Conservation (phyloP, 2,329 filamentous ascomycete genomes). For the Periconia digitata region DNA sequence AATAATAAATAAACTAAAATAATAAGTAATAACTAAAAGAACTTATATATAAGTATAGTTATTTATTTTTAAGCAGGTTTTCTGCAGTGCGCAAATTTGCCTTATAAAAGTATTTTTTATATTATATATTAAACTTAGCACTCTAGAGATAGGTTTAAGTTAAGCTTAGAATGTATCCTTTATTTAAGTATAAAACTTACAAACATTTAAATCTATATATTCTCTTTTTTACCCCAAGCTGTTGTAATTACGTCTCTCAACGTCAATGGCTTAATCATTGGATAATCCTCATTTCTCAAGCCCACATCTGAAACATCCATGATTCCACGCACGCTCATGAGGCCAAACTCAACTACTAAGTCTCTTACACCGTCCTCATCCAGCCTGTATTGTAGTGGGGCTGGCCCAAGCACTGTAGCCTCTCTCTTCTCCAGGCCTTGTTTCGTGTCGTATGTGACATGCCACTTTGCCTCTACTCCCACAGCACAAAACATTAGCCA, state of each 20-base stretch:
- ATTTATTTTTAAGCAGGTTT: too few relatives aligned
- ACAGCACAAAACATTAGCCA: neutral
- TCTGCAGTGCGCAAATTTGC: too few relatives aligned
- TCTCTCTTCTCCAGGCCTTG: slow-evolving; percentile 6
- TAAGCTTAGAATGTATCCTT: too few relatives aligned
- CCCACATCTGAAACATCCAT: slow-evolving; percentile 10
- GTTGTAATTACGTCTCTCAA: slow-evolving; percentile 11
- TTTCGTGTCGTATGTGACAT: slow-evolving; percentile 6
- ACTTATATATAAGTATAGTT: too few relatives aligned
- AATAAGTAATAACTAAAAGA: too few relatives aligned
- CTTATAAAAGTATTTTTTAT: too few relatives aligned
- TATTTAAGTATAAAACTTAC: too few relatives aligned
- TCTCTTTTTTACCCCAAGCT: slow-evolving; percentile 10
- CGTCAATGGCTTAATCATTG: slow-evolving; percentile 9
- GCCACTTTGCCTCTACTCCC: slow-evolving; percentile 15
- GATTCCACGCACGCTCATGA: slow-evolving; percentile 9
- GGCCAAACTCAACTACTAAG: slow-evolving; percentile 8
- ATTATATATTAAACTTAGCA: too few relatives aligned
- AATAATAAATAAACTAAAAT: too few relatives aligned
- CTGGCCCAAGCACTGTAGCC: slow-evolving; percentile 9
- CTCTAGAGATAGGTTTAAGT: too few relatives aligned
- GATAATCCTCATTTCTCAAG: slow-evolving; percentile 11
- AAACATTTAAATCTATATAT: too few relatives aligned
- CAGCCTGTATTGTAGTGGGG: slow-evolving; percentile 5
- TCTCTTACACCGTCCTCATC: neutral